phyloP scores from a whole-genome alignment of 2,329 filamentous ascomycete genomes.

The Lachnellula suecica region DNA sequence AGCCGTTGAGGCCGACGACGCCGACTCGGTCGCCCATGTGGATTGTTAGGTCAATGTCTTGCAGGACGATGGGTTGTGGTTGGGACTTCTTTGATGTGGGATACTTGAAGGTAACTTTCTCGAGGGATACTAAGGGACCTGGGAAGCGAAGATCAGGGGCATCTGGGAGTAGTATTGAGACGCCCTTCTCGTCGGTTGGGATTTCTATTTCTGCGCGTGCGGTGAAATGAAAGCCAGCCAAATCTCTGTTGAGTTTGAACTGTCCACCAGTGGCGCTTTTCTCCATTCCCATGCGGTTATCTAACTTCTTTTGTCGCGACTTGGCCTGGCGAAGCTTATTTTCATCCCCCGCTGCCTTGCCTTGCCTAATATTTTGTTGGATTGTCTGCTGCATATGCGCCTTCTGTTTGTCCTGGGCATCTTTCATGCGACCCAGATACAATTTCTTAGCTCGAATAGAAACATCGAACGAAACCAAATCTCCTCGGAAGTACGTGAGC shows the following conservation, averaged over 20 bases:
- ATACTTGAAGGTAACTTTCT: constrained; percentile 69
- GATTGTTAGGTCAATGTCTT: constrained; percentile 66
- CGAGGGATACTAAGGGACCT: constrained; percentile 69
- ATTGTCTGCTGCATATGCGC: constrained; percentile 81
- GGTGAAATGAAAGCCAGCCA: constrained; percentile 59
- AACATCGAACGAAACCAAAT: constrained; percentile 76
- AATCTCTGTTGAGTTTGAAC: constrained; percentile 80
- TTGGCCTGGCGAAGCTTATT: constrained; percentile 87
- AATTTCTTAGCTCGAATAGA: constrained; percentile 66
- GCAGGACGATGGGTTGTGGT: constrained; percentile 47
- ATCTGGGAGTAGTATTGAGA: constrained; percentile 58
- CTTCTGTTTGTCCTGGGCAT: constrained; percentile 77
- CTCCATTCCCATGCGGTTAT: constrained; percentile 76
- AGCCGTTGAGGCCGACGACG: constrained; percentile 96
- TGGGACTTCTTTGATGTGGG: constrained; percentile 31
- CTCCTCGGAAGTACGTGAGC: constrained; percentile 81
- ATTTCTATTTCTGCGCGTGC: constrained; percentile 70
- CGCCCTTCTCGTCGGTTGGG: constrained; percentile 58
- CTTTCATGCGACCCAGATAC: constrained; percentile 73
- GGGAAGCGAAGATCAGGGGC: constrained; percentile 73
- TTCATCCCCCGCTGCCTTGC: constrained; percentile 75
- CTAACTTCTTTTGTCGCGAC: constrained; percentile 79
- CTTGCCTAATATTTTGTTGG: constrained; percentile 69
- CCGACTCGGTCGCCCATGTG: constrained; percentile 81
- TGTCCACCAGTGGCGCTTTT: constrained; percentile 69